A percentile compares a stretch with the other conserved stretches of the same genome.
These are phyloP conservation scores for Trichoderma brevicompactum DNA, from an alignment of 2,329 filamentous ascomycete species.

Conservation along the genomic window DNA sequence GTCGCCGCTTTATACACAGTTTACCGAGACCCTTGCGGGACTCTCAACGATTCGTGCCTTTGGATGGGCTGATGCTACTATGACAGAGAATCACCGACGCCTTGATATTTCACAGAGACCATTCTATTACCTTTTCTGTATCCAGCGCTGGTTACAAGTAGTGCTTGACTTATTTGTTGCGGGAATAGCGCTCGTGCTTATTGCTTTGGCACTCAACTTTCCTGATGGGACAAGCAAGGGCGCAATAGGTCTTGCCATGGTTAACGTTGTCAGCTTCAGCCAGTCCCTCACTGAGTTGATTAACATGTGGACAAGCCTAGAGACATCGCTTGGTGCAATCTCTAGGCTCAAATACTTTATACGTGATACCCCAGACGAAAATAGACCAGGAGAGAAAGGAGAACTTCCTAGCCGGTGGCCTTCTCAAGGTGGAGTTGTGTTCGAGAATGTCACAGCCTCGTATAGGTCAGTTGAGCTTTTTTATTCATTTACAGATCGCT, in stretches of 20 bases:
- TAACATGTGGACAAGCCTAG: not conserved
- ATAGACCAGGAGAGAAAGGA: too few species aligned
- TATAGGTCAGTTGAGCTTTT: too few species aligned
- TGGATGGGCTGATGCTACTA: not conserved
- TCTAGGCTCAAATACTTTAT: too few species aligned
- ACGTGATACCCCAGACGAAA: too few species aligned
- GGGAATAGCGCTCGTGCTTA: slow-evolving; percentile 36
- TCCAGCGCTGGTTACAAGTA: slow-evolving; percentile 58
- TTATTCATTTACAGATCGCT: too few species aligned
- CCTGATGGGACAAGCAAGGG: not conserved
- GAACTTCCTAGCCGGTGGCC: too few species aligned
- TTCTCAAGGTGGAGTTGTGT: too few species aligned
- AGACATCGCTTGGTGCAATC: not conserved
- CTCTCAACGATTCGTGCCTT: not conserved
- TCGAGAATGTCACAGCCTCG: too few species aligned
- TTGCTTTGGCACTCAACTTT: not conserved
- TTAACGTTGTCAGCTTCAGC: not conserved
- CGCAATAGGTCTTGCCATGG: not conserved
- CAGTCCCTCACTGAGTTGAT: not conserved
- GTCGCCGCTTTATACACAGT: slow-evolving; percentile 51
- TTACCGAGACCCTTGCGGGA: not conserved
- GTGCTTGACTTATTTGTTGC: slow-evolving; percentile 53
- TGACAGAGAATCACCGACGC: not conserved
- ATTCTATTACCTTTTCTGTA: slow-evolving; percentile 56
- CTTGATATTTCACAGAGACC: slow-evolving; percentile 55